Percentiles rank a stretch among this genome's conserved stretches.
Conservation (phyloP, 2,329 filamentous ascomycete species). For the Alternaria novae-zelandiae region DNA sequence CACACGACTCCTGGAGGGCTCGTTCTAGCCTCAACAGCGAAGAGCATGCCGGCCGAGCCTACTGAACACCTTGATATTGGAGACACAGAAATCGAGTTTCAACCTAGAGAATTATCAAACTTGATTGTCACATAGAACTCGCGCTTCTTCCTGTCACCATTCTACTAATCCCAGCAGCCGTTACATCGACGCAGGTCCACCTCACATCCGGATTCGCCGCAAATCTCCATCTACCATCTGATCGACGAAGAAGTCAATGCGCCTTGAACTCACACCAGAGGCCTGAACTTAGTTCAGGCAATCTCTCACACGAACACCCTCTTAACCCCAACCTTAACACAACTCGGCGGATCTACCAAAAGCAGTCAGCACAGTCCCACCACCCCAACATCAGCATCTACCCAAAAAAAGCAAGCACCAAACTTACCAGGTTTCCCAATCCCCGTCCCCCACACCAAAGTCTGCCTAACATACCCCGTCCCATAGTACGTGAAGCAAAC, state of each 20-base stretch:
- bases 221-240: background rate
- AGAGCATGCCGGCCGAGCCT: background rate
- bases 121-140: background rate
- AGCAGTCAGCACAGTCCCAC: background rate
- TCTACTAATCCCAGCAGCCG: background rate
- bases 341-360: background rate
- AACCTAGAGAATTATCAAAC: fast-evolving
- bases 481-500: background rate
- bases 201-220: background rate
- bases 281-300: background rate
- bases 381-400: background rate
- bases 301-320: background rate
- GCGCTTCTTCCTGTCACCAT: background rate
- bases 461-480: background rate
- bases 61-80: background rate
- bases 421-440: background rate
- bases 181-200: background rate
- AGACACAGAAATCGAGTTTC: background rate
- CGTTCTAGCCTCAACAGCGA: background rate
- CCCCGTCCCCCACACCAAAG: background rate
- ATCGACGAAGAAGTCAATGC: background rate
- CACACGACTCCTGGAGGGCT: background rate
- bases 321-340: background rate
- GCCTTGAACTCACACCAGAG: background rate
- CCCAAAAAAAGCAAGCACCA: background rate